Evolutionary conservation across 139 green algal genomes (phyloP).

Genomic region (Chlamydomonas sp.): DNA sequence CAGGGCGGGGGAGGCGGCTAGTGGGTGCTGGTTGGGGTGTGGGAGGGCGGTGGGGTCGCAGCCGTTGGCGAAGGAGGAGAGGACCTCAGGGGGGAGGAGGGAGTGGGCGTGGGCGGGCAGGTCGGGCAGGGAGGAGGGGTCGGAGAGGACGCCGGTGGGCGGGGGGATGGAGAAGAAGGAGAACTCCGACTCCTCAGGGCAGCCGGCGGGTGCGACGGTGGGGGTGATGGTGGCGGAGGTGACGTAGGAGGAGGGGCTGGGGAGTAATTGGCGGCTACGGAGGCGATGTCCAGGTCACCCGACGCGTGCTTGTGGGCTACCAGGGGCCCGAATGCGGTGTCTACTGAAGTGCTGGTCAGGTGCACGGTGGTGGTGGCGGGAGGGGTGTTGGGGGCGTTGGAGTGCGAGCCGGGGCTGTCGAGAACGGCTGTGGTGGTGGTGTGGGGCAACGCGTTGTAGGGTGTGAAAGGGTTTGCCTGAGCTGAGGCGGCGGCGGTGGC

Average conservation of each 20-base stretch:
- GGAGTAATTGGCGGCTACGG: constrained; percentile 26
- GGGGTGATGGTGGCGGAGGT: background rate
- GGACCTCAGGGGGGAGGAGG: too few relatives aligned
- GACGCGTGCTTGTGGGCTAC: constrained; percentile 32
- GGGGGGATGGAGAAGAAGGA: constrained; percentile 37
- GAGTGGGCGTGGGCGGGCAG: background rate
- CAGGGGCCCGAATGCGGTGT: background rate
- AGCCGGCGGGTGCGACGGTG: background rate
- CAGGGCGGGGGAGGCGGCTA: background rate
- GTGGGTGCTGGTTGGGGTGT: background rate
- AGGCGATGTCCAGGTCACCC: constrained; percentile 27
- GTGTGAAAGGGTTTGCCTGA: background rate
- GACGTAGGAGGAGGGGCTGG: constrained; percentile 3
- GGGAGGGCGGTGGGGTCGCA: background rate
- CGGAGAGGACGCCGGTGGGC: background rate
- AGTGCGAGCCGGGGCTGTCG: too few relatives aligned
- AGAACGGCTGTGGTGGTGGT: too few relatives aligned
- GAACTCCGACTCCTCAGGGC: constrained; percentile 1
- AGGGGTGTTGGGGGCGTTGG: background rate
- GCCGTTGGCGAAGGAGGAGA: background rate
- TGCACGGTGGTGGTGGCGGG: background rate
- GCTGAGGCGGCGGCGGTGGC: background rate
- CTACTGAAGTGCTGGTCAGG: background rate
- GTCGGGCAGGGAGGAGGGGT: background rate
- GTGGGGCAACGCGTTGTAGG: too few relatives aligned